A percentile compares a stretch with the other conserved stretches of the same genome.
Conservation (phyloP, 1,139 yeast genomes). For the Yarrowia galli region DNA sequence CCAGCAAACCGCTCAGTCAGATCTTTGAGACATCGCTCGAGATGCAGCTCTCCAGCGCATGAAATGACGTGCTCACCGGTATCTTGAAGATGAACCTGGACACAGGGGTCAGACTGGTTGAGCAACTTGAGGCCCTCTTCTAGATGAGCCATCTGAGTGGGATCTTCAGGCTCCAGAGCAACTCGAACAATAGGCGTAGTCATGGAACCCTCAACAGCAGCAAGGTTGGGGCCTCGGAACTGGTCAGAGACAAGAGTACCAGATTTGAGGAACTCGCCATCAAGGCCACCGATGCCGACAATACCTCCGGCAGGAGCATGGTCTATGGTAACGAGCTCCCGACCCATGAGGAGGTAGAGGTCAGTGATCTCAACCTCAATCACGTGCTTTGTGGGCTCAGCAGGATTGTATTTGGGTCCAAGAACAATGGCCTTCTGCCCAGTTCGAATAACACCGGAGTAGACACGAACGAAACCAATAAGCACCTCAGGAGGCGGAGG, state of each 20-base stretch:
- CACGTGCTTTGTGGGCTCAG: conserved; percentile 65
- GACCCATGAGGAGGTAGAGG: conserved; percentile 87
- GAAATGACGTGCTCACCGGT: conserved; percentile 91
- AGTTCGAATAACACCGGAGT: conserved; percentile 76
- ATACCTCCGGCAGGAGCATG: conserved; percentile 94
- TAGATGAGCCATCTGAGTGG: conserved; percentile 75
- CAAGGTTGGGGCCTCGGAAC: conserved; percentile 67
- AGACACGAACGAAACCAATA: conserved; percentile 88
- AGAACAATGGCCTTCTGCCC: conserved; percentile 79
- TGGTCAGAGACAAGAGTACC: conserved; percentile 73
- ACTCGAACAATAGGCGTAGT: conserved; percentile 83
- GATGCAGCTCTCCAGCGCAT: conserved; percentile 94
- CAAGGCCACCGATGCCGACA: conserved; percentile 93
- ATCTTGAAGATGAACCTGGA: conserved; percentile 82
- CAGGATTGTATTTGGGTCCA: conserved; percentile 88
- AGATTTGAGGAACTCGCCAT: conserved; percentile 78
- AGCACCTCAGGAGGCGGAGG: conserved; percentile 53
- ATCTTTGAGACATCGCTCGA: conserved; percentile 90
- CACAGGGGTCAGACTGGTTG: conserved; percentile 92
- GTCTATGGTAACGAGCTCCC: conserved; percentile 78
- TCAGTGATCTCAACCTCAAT: conserved; percentile 65
- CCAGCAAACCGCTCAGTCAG: conserved; percentile 91
- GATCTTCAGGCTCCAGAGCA: conserved; percentile 92
- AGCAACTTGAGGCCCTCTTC: conserved; percentile 80
- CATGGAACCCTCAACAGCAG: conserved; percentile 65